Conservation (phyloP, 1,139 yeast genomes). For the Debaryomyces fabryi region DNA sequence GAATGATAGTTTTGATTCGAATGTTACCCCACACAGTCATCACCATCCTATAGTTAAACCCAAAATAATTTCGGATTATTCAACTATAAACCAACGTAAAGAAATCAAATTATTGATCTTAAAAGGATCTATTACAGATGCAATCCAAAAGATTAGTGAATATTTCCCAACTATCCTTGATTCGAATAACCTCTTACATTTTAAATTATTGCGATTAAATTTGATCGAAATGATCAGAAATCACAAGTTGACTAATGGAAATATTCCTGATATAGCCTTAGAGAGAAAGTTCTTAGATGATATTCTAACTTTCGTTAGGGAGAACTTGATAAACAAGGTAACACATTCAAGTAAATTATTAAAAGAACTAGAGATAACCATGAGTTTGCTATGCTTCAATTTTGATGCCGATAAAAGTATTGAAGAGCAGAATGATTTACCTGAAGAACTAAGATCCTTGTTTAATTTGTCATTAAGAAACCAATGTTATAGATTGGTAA, state of each 20-base stretch:
- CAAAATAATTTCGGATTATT: slow-evolving; percentile 38
- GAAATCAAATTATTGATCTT: slow-evolving; percentile 52
- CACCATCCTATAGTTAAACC: slow-evolving; percentile 9
- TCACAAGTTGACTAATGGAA: slow-evolving; percentile 36
- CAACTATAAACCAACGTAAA: slow-evolving; percentile 51
- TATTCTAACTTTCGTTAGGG: slow-evolving; percentile 62
- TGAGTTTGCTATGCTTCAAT: slow-evolving; percentile 66
- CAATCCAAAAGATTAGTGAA: slow-evolving; percentile 48
- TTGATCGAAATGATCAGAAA: slow-evolving; percentile 64
- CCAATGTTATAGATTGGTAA: slow-evolving; percentile 62
- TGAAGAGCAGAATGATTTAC: slow-evolving; percentile 49
- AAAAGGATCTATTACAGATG: slow-evolving; percentile 51
- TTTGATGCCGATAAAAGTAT: slow-evolving; percentile 36
- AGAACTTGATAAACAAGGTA: slow-evolving; percentile 61
- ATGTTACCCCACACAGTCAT: not conserved
- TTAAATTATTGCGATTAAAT: slow-evolving; percentile 60
- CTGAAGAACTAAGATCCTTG: slow-evolving; percentile 51
- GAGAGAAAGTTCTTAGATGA: slow-evolving; percentile 56
- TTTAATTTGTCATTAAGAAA: slow-evolving; percentile 57
- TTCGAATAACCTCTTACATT: slow-evolving; percentile 59
- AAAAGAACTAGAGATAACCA: slow-evolving; percentile 67
- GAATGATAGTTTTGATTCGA: slow-evolving; percentile 2
- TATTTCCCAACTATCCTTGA: slow-evolving; percentile 59
- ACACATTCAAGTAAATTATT: slow-evolving; percentile 51
- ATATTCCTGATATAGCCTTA: slow-evolving; percentile 20